These are phyloP conservation scores for Coemansia sp. DNA, from an alignment of 192 early-diverging fungal species.

Conservation along the genomic window DNA sequence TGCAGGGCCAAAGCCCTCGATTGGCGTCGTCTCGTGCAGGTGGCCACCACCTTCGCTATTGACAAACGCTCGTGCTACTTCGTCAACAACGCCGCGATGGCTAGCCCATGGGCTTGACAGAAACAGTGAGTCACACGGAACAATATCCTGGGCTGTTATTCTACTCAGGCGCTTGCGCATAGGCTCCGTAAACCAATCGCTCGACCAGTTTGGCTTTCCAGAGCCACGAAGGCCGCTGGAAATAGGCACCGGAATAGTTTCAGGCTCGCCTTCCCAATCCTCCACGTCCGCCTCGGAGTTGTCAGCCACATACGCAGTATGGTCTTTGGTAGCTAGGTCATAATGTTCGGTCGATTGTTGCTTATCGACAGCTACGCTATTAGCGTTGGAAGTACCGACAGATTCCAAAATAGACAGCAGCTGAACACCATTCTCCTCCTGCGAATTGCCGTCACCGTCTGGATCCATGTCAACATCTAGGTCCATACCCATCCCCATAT, in stretches of 20 bases:
- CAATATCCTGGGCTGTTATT: constrained; percentile 42
- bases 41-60: constrained; percentile 54
- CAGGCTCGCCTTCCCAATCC: constrained; percentile 3
- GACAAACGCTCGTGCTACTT: constrained; percentile 50
- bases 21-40: constrained; percentile 42
- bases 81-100: constrained; percentile 34
- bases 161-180: constrained; percentile 36
- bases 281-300: neutral
- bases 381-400: neutral
- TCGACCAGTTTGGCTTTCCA: constrained; percentile 38
- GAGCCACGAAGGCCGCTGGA: constrained; percentile 48
- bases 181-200: constrained; percentile 43
- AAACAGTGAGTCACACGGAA: constrained; percentile 50
- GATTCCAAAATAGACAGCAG: neutral
- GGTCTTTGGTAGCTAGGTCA: neutral
- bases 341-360: neutral
- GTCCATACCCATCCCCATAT: constrained; percentile 44
- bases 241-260: constrained; percentile 28
- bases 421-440: neutral
- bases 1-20: constrained; percentile 33
- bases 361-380: neutral
- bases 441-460: constrained; percentile 15
- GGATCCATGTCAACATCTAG: constrained; percentile 30
- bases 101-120: constrained; percentile 19
- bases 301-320: neutral